Base-by-base conservation (phyloP, 1,284 basidiomycete species). In the Wolfiporia cocos region DNA sequence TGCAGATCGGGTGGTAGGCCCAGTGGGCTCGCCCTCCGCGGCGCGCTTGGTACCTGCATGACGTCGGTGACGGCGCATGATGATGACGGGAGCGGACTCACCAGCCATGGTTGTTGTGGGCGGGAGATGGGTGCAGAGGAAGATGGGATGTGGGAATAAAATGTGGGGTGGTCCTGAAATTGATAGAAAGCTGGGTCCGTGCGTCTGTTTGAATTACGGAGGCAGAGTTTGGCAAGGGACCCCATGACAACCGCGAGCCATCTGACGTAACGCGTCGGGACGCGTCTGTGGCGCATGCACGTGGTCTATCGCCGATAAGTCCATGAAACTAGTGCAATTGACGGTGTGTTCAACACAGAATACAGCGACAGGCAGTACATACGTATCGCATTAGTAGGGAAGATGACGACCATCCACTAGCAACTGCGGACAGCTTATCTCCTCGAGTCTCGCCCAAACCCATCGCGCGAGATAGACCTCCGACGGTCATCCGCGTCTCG, bases 11-110 rank as follows among this genome's bases (percentile, higher is more conserved):
- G 61, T 59, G 21, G 72, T 71, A 11, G 61, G 55, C 17, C 50
- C 52, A 7, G 64, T 49, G 31, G 54, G 58, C 14, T 68, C 66
- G 14, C 69, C 71, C 15, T 67, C 65, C 37, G 71, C 64, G 43
- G 65, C 60, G 46, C 73, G 69, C 59, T 78, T 77, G 46, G 62
- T 69, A 34, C 69, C 73, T 67, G 53, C 37, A 14, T n/a, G n/a
- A n/a, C n/a, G n/a, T n/a, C 51, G 36, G n/a, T 12, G 2, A 12
- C 23, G 2, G 24, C 12, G 11, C 15, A 22, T 15, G 30, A 20
- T 34, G 42, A 24, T 38, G 40, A 28, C n/a, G n/a, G n/a, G 3
- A 28, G 30, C 34, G 34, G 30, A 48, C 65, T 40, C 43, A 69
- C 65, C 58, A 33, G 52, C 55, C 60, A 67, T 67, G 37, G 20